Conservation (phyloP, 2,329 filamentous ascomycete genomes). For the Aspergillus ibericus region DNA sequence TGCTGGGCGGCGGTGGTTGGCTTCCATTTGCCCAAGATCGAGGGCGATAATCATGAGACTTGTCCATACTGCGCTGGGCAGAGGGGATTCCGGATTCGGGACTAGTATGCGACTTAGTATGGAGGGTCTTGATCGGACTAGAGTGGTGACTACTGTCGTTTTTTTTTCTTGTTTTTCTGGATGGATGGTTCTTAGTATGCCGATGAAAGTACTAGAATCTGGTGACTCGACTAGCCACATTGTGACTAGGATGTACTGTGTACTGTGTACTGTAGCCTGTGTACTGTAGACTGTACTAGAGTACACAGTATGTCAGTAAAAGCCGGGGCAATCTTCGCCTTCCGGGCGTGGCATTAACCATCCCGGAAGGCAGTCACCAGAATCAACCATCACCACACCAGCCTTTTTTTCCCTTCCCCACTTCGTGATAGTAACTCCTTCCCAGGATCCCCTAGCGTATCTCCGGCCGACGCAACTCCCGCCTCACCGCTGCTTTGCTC, state of each 20-base stretch:
- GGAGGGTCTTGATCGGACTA: neutral
- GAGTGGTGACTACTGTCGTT: neutral
- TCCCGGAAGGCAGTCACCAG: too few relatives aligned
- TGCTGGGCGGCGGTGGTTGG: neutral
- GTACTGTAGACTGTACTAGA: too few relatives aligned
- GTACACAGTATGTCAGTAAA: too few relatives aligned
- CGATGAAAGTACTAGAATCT: neutral
- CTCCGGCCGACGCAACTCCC: conserved; percentile 28
- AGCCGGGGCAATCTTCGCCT: too few relatives aligned
- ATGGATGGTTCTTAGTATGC: too few relatives aligned
- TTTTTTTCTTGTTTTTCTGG: neutral
- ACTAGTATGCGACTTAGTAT: neutral
- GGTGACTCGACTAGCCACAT: neutral
- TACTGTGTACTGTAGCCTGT: too few relatives aligned
- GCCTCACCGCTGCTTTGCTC: conserved; percentile 47
- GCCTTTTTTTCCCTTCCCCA: neutral
- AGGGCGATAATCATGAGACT: conserved; percentile 19
- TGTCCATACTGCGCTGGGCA: conserved; percentile 4
- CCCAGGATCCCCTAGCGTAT: conserved; percentile 40
- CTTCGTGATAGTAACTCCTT: conserved; percentile 30
- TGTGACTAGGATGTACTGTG: too few relatives aligned
- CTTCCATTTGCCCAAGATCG: neutral
- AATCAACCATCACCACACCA: neutral
- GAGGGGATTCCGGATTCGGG: too few relatives aligned
- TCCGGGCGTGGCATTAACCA: neutral